Percentiles rank a stretch among this genome's conserved stretches.
These are phyloP conservation scores for Aristolochia contorta DNA, from an alignment of 164 flowering plant species.

Conservation along the genomic window DNA sequence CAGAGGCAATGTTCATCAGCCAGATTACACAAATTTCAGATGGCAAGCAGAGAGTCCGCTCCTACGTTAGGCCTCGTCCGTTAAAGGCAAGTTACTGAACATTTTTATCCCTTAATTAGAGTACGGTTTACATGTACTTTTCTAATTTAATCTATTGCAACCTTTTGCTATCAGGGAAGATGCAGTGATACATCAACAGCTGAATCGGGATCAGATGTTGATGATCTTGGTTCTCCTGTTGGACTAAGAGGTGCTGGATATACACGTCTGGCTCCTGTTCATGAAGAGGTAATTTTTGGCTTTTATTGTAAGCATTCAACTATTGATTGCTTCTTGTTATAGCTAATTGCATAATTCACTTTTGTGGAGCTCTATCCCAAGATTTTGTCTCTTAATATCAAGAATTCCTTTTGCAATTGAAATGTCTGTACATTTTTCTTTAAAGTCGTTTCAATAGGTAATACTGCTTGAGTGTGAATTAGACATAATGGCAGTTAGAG, in stretches of 20 bases:
- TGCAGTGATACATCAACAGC: constrained; percentile 37
- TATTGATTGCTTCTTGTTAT: background rate
- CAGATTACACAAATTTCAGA: constrained; percentile 34
- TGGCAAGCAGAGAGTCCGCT: constrained; percentile 30
- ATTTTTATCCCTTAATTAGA: background rate
- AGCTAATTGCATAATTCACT: background rate
- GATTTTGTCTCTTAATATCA: too few relatives aligned
- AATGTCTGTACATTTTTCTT: too few relatives aligned
- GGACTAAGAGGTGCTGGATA: constrained; percentile 26
- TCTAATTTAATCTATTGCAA: background rate
- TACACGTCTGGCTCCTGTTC: constrained; percentile 41
- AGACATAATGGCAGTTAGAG: too few relatives aligned
- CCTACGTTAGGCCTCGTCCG: constrained; percentile 30
- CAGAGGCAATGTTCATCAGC: constrained; percentile 38
- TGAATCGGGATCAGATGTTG: constrained; percentile 57
- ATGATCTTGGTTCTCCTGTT: constrained; percentile 45
- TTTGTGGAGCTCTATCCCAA: too few relatives aligned
- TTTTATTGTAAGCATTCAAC: background rate
- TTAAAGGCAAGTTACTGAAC: constrained; percentile 31
- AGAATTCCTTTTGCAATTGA: too few relatives aligned
- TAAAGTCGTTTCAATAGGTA: too few relatives aligned
- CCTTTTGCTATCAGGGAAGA: constrained; percentile 38
- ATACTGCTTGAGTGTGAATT: too few relatives aligned
- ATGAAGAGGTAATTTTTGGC: constrained; percentile 54
- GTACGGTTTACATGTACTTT: background rate